These are phyloP conservation scores for Rosa persica DNA, from an alignment of 306 rosid genomes.

Conservation along the genomic window DNA sequence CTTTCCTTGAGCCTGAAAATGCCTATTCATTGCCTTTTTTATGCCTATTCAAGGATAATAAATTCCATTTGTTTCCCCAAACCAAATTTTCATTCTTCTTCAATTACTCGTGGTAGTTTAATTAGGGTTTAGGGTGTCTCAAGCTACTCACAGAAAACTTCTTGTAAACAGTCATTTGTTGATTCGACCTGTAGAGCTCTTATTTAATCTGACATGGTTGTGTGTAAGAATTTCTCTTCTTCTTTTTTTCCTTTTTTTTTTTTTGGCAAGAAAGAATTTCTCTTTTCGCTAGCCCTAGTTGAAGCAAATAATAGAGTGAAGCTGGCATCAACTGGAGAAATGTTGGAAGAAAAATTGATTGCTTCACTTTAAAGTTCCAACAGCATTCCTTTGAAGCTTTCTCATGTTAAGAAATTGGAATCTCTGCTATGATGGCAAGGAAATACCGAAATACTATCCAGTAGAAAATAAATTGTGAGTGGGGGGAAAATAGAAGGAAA, in stretches of 20 bases:
- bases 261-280: too few relatives aligned
- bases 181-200: neutral
- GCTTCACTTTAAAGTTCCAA: constrained; percentile 3
- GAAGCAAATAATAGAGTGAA: constrained; percentile 2
- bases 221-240: neutral
- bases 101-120: constrained; percentile 9
- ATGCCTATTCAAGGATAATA: constrained; percentile 13
- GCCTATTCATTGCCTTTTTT: constrained; percentile 24
- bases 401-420: constrained; percentile 23
- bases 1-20: constrained; percentile 26
- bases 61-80: constrained; percentile 40
- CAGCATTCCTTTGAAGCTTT: constrained; percentile 18
- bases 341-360: constrained; percentile 14
- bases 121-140: neutral
- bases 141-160: neutral
- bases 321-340: constrained; percentile 10
- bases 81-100: constrained; percentile 31
- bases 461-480: neutral
- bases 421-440: constrained; percentile 15
- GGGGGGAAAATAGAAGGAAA: neutral
- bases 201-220: neutral
- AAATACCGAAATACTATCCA: neutral
- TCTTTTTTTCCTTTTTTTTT: too few relatives aligned
- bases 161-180: neutral
- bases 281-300: neutral